Evolutionary conservation across 768 basidiomycete genomes (phyloP).

Genomic region (Kwoniella pini): DNA sequence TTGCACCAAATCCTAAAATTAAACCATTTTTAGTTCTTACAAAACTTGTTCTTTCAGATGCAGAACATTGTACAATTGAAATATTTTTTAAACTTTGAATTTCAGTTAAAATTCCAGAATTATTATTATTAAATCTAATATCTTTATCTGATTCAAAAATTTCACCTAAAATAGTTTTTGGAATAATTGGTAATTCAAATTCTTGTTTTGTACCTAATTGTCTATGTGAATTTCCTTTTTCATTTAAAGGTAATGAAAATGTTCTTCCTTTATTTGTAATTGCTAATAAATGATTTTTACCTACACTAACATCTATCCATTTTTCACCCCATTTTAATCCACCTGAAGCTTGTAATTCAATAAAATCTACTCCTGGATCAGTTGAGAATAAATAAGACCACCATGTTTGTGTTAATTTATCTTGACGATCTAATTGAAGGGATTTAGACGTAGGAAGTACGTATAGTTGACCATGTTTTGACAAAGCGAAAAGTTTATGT

Average conservation of each 20-base stretch:
- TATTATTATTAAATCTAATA: conserved; percentile 69
- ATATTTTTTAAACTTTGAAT: conserved; percentile 71
- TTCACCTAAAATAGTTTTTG: conserved; percentile 20
- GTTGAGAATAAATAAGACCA: conserved; percentile 62
- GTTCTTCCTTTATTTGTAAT: conserved; percentile 64
- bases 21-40: conserved; percentile 67
- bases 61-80: conserved; percentile 67
- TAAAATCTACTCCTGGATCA: conserved; percentile 60
- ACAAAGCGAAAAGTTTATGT: conserved; percentile 70
- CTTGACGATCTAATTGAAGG: conserved; percentile 58
- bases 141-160: conserved; percentile 50
- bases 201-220: conserved; percentile 79
- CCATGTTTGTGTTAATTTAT: conserved; percentile 60
- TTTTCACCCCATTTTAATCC: conserved; percentile 67
- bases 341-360: conserved; percentile 64
- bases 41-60: conserved; percentile 73
- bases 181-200: conserved; percentile 56
- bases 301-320: conserved; percentile 74
- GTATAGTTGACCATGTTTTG: conserved; percentile 73
- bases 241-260: conserved; percentile 73
- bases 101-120: conserved; percentile 73
- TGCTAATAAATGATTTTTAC: conserved; percentile 60
- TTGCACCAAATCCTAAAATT: conserved; percentile 87
- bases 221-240: conserved; percentile 73
- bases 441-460: conserved; percentile 62